Conservation (phyloP, 371 early-diverging fungal species). For the Phascolomyces articulosus region DNA sequence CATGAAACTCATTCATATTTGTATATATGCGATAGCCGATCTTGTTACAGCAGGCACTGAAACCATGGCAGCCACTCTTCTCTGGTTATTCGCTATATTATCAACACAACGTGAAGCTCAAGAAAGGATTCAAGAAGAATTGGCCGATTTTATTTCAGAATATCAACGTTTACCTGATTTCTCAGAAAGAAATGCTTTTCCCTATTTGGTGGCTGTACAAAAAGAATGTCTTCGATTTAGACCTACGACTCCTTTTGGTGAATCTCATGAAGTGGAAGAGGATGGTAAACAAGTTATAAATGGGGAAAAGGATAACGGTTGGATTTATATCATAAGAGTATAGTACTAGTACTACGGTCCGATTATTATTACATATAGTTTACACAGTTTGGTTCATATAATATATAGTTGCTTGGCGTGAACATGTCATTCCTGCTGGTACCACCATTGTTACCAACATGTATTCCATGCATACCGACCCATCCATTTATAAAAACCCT, state of each 20-base stretch:
- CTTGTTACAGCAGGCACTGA: slow-evolving; percentile 24
- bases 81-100: slow-evolving; percentile 26
- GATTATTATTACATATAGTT: too few relatives aligned
- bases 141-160: slow-evolving; percentile 12
- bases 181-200: slow-evolving; percentile 17
- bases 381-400: too few relatives aligned
- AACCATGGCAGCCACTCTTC: slow-evolving; percentile 18
- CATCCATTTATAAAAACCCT: slow-evolving; percentile 14
- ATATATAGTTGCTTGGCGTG: slow-evolving; percentile 8
- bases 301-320: not conserved
- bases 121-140: slow-evolving; percentile 18
- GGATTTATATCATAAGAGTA: too few relatives aligned
- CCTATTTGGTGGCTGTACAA: slow-evolving; percentile 17
- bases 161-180: slow-evolving; percentile 17
- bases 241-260: slow-evolving; percentile 14
- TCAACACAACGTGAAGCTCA: slow-evolving; percentile 26
- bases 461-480: slow-evolving; percentile 22
- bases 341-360: too few relatives aligned
- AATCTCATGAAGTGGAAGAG: slow-evolving; percentile 17
- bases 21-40: slow-evolving; percentile 15
- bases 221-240: slow-evolving; percentile 26
- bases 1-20: too few relatives aligned
- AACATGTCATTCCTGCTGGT: slow-evolving; percentile 15
- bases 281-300: slow-evolving; percentile 8
- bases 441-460: slow-evolving; percentile 16